Evolutionary conservation across 192 early-diverging fungal genomes (phyloP), one percentile per base, ranked within the genome.

Genomic region (Oehlia diaphana): DNA sequence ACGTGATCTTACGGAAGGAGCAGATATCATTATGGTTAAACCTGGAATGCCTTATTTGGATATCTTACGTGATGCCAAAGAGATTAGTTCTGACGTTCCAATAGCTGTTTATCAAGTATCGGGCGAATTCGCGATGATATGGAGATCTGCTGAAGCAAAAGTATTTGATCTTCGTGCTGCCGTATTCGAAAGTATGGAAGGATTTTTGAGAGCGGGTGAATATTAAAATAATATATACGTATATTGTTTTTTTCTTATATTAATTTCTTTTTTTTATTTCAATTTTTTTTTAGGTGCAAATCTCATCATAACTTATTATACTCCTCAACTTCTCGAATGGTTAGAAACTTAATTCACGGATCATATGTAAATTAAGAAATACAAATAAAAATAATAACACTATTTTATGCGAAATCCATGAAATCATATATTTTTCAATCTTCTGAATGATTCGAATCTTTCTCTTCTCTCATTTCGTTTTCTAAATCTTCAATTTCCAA

Each of bases 11-110:
- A 87, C 82, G 37, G 98, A 99, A 82, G 98, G 98, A 26, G 98
- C 98, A 33, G 98, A 99, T 84, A 91, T 96, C 12, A 88, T 99
- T 39, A 98, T 99, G 95, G 95, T 99, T 81, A 99, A 99, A 88
- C 98, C 98, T 8, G 97, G 93, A 16, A 89, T 88, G 72, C 96
- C 96, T 63, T 99, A 99, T 84, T 86, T 99, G 63, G 98, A 99
- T 80, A 93, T 99, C 80, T 87, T 99, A 10, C 89, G 96, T 26
- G 97, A 99, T 80, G 90, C 93, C 4, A 87, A 91, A 58, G 91
- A 94, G 53, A 77, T 89, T 35, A 89, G 89, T 13, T 90, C 93
- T 13, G 94, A 99, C 81, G 90, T 92, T 62, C 98, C 98, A n/a
- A 86, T 98, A 50, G 96, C 97, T 1, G 95, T 97, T 0, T 99